A percentile compares a stretch with the other conserved stretches of the same genome.
These are phyloP conservation scores for Russula olivacea DNA, from an alignment of 768 basidiomycete genomes.

Conservation along the genomic window DNA sequence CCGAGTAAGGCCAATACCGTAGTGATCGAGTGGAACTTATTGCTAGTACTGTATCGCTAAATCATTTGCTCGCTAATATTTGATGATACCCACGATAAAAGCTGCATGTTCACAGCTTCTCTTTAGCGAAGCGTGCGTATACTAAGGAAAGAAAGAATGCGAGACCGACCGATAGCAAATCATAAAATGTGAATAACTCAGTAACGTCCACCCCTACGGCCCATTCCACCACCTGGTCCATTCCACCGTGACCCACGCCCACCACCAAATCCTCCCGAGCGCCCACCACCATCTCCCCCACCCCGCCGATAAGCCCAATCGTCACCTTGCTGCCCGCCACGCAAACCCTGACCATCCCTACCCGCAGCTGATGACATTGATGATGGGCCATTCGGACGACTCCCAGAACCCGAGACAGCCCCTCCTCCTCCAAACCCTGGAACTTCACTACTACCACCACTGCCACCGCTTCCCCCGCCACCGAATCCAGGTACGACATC, in stretches of 20 bases:
- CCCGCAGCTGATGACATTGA: background rate
- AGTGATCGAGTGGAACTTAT: too few species aligned
- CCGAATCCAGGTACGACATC: constrained; percentile 38
- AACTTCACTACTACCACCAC: background rate
- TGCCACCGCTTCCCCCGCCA: constrained; percentile 35
- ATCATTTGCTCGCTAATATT: too few species aligned
- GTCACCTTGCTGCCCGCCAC: constrained; percentile 14
- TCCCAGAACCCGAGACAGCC: background rate
- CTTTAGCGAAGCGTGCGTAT: background rate
- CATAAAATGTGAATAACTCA: background rate
- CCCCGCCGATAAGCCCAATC: constrained; percentile 22
- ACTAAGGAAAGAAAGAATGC: background rate
- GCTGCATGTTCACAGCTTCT: constrained; percentile 7
- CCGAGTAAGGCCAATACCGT: too few species aligned
- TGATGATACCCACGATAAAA: too few species aligned
- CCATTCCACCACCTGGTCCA: constrained; percentile 5
- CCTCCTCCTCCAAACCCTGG: background rate
- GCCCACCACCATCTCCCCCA: constrained; percentile 30
- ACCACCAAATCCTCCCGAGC: constrained; percentile 29
- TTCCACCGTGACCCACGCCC: constrained; percentile 26
- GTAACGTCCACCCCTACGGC: constrained; percentile 17
- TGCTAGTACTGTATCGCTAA: too few species aligned
- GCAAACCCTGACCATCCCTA: constrained; percentile 1
- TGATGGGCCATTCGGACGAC: background rate
- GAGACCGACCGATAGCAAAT: background rate